Evolutionary conservation across 495 filamentous ascomycete species (phyloP).

Genomic region (Bombardia bombarda): DNA sequence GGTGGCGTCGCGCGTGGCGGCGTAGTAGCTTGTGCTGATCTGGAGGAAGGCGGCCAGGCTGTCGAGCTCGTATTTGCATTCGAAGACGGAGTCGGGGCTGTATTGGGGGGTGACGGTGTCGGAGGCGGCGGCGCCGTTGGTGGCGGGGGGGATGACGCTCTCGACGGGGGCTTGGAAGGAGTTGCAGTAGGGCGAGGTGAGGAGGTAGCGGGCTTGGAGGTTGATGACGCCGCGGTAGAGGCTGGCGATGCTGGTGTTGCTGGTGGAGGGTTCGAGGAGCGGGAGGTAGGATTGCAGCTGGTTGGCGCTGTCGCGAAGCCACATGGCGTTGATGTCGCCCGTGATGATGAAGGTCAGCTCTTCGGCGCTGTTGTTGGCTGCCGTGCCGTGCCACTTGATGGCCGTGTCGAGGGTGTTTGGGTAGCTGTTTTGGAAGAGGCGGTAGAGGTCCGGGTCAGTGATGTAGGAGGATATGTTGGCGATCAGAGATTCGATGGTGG

Average conservation of each 20-base stretch:
- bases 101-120: constrained; percentile 18
- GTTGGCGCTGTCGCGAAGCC: constrained; percentile 61
- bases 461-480: constrained; percentile 39
- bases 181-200: constrained; percentile 55
- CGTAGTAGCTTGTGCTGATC: constrained; percentile 49
- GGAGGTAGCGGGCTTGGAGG: constrained; percentile 53
- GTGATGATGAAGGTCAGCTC: constrained; percentile 41
- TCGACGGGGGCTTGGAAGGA: constrained; percentile 55
- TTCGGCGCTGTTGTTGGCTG: constrained; percentile 34
- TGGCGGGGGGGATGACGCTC: constrained; percentile 26
- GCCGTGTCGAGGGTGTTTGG: constrained; percentile 65
- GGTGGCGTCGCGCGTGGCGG: constrained; percentile 44
- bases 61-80: constrained; percentile 62
- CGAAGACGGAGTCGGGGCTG: constrained; percentile 26
- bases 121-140: constrained; percentile 6
- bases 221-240: constrained; percentile 60
- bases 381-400: constrained; percentile 53
- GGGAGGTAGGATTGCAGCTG: constrained; percentile 58
- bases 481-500: constrained; percentile 46
- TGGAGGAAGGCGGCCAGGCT: constrained; percentile 58
- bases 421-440: constrained; percentile 57
- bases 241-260: constrained; percentile 42
- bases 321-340: constrained; percentile 71
- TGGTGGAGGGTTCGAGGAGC: constrained; percentile 38
- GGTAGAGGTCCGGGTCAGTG: constrained; percentile 55